Base-by-base conservation (phyloP, 345 rosid genomes). In the Hevea brasiliensis region DNA sequence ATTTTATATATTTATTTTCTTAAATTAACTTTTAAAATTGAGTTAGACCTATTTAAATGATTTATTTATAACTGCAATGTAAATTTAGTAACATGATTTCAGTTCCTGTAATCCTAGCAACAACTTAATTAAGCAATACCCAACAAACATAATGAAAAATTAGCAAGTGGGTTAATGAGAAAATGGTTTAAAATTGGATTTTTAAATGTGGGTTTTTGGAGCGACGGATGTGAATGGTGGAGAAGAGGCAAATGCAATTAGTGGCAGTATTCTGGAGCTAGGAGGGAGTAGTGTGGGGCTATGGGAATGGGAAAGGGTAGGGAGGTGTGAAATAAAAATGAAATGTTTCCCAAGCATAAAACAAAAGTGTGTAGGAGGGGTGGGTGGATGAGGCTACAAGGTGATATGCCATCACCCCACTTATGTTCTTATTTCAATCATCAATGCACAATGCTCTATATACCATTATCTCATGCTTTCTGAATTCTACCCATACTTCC, bases 331-430 rank as follows among this genome's bases (percentile, higher is more conserved):
- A 76, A 77, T 78, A 72, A 73, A 70, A 32, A 84, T 71, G 68
- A 74, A 53, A 81, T 85, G 94, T 86, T 85, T 89, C 89, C 89
- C 88, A 77, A 58, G 84, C 60, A 79, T 42, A 79, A 65, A 86
- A 80, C 90, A 87, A 65, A 72, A 27, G 65, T 90, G 94, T 81
- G 84, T 75, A 77, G 79, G 64, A 73, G 77, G 81, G 85, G 81
- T 78, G 58, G 84, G 88, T 76, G 79, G 82, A 82, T 76, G 69
- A 76, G 86, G 84, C 62, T 77, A 79, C 92, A 86, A 57, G 68
- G 56, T 77, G 81, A 78, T 84, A 76, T 78, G 85, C 84, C 87
- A 83, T 67, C 76, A 87, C 84, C 53, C 85, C 83, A 74, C 86
- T 82, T 70, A 50, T 83, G 88, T 85, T 84, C 74, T 69, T 27